Percentiles rank a stretch among this genome's conserved stretches.
Evolutionary conservation across 192 early-diverging fungal genomes (phyloP).

Genomic region (Thoreauomyces humboldtii): DNA sequence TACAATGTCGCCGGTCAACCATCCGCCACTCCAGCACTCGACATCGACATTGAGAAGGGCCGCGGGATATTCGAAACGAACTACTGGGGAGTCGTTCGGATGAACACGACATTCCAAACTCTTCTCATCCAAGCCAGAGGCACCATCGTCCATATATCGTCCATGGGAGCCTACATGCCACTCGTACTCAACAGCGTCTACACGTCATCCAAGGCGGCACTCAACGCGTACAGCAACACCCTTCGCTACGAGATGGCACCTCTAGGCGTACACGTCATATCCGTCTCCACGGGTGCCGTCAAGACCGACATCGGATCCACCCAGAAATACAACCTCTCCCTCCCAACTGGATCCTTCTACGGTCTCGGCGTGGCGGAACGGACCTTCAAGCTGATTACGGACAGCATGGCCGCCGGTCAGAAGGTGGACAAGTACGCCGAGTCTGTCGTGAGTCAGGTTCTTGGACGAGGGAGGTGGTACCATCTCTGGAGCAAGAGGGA

Average conservation of each 20-base stretch:
- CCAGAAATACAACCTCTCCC: not conserved
- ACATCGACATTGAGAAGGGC: not conserved
- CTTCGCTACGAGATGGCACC: conserved; percentile 2
- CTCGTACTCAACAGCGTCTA: not conserved
- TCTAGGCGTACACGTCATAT: conserved; percentile 1
- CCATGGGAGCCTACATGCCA: conserved; percentile 6
- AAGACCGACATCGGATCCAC: not conserved
- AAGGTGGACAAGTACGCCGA: no score
- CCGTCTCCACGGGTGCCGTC: conserved; percentile 7
- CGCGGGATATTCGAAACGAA: not conserved
- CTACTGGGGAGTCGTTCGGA: not conserved
- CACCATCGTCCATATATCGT: conserved; percentile 6
- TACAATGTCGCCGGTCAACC: conserved; percentile 12
- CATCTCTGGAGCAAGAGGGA: not conserved
- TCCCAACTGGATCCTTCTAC: not conserved
- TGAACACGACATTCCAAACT: conserved; percentile 8
- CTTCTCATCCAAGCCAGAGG: not conserved
- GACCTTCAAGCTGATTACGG: no score
- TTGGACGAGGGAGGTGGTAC: not conserved
- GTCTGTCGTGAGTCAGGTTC: no score
- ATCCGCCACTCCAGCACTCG: not conserved
- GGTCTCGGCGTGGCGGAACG: no score
- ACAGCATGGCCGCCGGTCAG: no score
- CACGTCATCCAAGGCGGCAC: conserved; percentile 2
- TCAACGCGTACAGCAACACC: conserved; percentile 14